Evolutionary conservation across 345 rosid species (phyloP).

Genomic region (Populus davidiana): DNA sequence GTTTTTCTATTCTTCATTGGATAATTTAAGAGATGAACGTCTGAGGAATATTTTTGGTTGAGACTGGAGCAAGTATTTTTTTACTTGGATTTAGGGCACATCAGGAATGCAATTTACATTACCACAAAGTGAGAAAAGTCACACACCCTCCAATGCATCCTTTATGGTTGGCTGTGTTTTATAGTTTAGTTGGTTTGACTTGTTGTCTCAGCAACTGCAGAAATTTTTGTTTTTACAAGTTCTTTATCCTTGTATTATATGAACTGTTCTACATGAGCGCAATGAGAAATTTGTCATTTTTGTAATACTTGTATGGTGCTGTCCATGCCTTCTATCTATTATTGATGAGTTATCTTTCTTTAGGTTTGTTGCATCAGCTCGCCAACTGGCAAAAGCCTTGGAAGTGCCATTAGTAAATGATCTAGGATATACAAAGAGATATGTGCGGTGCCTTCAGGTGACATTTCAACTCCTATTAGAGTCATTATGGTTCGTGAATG

Average conservation of each 20-base stretch:
- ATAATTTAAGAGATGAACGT: neutral
- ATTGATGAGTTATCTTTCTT: slow-evolving; percentile 15
- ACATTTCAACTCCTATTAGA: slow-evolving; percentile 9
- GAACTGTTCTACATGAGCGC: neutral
- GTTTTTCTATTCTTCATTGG: neutral
- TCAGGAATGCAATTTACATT: neutral
- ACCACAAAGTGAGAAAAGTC: neutral
- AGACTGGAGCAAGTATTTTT: neutral
- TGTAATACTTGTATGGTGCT: neutral
- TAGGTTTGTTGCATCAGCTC: slow-evolving; percentile 96
- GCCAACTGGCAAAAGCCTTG: slow-evolving; percentile 93
- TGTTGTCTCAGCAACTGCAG: neutral
- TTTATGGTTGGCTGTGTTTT: neutral
- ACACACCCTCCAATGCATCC: neutral
- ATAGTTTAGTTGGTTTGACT: neutral
- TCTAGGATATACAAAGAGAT: slow-evolving; percentile 97
- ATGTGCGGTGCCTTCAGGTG: slow-evolving; percentile 98
- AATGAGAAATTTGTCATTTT: neutral
- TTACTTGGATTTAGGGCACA: neutral
- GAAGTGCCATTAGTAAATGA: slow-evolving; percentile 98
- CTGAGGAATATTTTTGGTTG: neutral
- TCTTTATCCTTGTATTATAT: neutral
- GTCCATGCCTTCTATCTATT: neutral
- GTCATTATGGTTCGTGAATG: neutral
- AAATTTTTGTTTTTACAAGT: neutral